Evolutionary conservation across 257 asterid species (phyloP).

Genomic region (Catharanthus roseus): DNA sequence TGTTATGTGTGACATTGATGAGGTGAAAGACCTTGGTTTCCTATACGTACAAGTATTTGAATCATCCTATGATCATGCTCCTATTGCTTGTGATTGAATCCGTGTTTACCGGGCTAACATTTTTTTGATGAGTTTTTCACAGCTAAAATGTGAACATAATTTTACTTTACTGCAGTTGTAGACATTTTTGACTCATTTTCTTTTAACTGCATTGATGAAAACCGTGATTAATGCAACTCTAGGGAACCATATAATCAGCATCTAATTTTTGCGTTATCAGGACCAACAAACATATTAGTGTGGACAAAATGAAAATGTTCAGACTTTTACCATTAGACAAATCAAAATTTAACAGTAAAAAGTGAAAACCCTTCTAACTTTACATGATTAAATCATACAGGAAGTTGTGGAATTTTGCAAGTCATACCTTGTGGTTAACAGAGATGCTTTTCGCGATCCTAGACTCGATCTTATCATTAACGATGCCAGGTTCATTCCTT

Average conservation of each 20-base stretch:
- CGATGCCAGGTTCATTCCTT: constrained; percentile 64
- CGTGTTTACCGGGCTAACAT: background rate
- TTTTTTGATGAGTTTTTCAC: background rate
- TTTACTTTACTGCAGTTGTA: constrained; percentile 10
- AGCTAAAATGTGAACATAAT: constrained; percentile 9
- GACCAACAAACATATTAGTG: background rate
- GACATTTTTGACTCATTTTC: background rate
- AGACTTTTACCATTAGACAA: background rate
- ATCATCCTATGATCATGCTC: background rate
- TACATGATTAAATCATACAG: constrained; percentile 32
- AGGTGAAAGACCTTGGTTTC: constrained; percentile 39
- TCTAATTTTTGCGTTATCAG: background rate
- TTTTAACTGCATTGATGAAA: background rate
- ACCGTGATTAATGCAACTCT: constrained; percentile 5
- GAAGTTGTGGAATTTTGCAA: constrained; percentile 91
- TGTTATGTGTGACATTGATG: constrained; percentile 93
- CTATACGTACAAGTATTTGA: background rate
- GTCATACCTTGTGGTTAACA: constrained; percentile 68
- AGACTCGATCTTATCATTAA: constrained; percentile 72
- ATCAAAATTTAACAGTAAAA: background rate
- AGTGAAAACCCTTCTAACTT: background rate
- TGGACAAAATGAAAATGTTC: background rate
- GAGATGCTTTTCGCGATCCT: constrained; percentile 70
- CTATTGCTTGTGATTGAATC: background rate
- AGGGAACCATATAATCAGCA: background rate